Evolutionary conservation across 768 basidiomycete genomes (phyloP).

Genomic region (Xerocomellus dryophilus): DNA sequence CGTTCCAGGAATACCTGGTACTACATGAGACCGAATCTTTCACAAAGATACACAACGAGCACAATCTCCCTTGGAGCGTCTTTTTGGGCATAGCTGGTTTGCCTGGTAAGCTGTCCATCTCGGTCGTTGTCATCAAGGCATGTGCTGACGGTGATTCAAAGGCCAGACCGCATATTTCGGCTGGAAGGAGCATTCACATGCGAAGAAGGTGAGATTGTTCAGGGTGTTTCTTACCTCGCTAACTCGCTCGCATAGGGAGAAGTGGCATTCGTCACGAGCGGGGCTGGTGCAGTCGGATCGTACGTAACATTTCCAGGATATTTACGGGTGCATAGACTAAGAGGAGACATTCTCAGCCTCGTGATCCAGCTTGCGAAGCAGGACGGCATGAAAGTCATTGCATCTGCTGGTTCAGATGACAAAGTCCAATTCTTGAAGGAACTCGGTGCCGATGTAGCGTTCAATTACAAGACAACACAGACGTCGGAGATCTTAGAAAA

Average conservation of each 20-base stretch:
- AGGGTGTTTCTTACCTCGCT: too few species aligned
- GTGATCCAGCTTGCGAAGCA: conserved; percentile 51
- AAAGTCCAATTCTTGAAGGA: conserved; percentile 62
- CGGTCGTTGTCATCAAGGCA: conserved; percentile 5
- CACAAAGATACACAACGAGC: conserved; percentile 22
- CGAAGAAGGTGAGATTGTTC: conserved; percentile 22
- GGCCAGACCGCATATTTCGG: conserved; percentile 23
- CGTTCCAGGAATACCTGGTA: conserved; percentile 19
- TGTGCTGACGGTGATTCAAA: not conserved
- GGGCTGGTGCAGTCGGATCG: conserved; percentile 56
- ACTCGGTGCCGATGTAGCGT: conserved; percentile 65
- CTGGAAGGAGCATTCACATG: conserved; percentile 18
- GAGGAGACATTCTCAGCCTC: conserved; percentile 26
- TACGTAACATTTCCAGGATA: conserved; percentile 28
- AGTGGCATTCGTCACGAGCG: conserved; percentile 47
- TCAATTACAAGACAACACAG: conserved; percentile 68
- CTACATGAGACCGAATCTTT: not conserved
- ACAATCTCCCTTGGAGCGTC: conserved; percentile 29
- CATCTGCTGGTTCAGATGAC: conserved; percentile 68
- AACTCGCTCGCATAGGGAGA: conserved; percentile 37
- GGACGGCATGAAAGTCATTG: conserved; percentile 64
- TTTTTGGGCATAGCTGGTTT: conserved; percentile 32
- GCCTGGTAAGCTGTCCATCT: conserved; percentile 10
- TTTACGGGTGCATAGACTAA: not conserved
- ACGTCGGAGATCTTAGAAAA: conserved; percentile 50